Percentiles rank a stretch among this genome's conserved stretches.
phyloP scores from a whole-genome alignment of 1,284 basidiomycete genomes.

The Melampsora americana region DNA sequence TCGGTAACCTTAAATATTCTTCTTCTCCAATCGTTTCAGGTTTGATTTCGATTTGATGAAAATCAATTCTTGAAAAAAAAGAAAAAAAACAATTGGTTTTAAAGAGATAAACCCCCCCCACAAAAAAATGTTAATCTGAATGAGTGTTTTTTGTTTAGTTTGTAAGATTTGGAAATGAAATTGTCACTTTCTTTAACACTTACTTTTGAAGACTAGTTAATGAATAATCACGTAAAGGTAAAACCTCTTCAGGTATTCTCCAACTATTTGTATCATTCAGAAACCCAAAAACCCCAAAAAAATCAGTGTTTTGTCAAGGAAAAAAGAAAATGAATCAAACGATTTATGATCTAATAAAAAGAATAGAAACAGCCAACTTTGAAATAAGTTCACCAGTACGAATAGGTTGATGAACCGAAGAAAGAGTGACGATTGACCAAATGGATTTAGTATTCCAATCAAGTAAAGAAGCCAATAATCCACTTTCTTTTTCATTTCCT shows the following conservation, averaged over 20 bases:
- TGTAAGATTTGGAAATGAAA: too few relatives aligned
- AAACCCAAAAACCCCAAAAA: neutral
- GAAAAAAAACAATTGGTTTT: too few relatives aligned
- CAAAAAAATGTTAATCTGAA: too few relatives aligned
- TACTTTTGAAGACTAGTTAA: neutral
- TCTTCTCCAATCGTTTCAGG: too few relatives aligned
- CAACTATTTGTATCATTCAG: neutral
- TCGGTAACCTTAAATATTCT: too few relatives aligned
- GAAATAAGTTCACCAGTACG: neutral
- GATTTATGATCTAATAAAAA: neutral
- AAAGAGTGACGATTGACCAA: neutral
- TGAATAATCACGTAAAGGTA: neutral
- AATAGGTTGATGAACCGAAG: neutral
- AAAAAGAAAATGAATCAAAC: neutral
- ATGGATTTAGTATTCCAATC: neutral
- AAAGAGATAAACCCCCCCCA: too few relatives aligned
- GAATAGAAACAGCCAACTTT: neutral
- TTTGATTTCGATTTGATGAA: too few relatives aligned
- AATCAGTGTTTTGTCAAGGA: neutral
- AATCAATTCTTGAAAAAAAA: too few relatives aligned
- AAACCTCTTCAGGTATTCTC: neutral
- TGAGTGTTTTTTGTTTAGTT: too few relatives aligned
- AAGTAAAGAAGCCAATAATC: neutral
- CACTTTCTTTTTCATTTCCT: neutral
- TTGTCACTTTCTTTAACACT: too few relatives aligned